These are phyloP conservation scores for Phytomonas serpens DNA, from an alignment of 208 protist genomes.

Conservation along the genomic window DNA sequence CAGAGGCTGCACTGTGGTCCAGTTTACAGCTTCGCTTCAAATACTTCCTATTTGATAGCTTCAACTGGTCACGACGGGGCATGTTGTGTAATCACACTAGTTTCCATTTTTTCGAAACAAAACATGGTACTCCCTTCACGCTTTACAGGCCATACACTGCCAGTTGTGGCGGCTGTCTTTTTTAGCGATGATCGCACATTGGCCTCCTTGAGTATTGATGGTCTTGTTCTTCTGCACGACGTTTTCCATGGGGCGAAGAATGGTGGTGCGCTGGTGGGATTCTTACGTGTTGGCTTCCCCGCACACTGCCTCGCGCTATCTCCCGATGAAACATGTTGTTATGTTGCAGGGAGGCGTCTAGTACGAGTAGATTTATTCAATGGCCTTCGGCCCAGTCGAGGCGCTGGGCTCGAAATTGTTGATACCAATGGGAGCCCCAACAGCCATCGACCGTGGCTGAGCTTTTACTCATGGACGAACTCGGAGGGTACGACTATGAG, in stretches of 20 bases:
- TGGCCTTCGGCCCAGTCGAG: conserved; percentile 14
- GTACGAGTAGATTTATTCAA: conserved; percentile 40
- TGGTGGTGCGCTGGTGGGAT: conserved; percentile 13
- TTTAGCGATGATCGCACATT: conserved; percentile 19
- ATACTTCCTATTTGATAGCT: conserved; percentile 35
- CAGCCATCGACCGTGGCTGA: background rate
- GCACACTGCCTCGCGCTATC: conserved; percentile 35
- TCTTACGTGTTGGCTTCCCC: conserved; percentile 35
- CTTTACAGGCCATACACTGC: conserved; percentile 43
- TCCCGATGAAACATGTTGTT: conserved; percentile 53
- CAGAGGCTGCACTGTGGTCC: conserved; percentile 45
- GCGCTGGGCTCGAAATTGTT: background rate
- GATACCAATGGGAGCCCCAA: background rate
- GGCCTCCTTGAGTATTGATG: conserved; percentile 17
- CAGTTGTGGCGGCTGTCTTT: conserved; percentile 25
- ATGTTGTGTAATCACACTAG: conserved; percentile 35
- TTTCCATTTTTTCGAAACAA: conserved; percentile 16
- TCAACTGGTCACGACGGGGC: conserved; percentile 63
- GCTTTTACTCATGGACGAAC: conserved; percentile 1
- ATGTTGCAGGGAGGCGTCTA: conserved; percentile 44
- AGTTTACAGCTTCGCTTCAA: conserved; percentile 44
- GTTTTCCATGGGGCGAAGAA: conserved; percentile 11
- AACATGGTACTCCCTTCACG: conserved; percentile 15
- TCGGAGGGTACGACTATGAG: no score
- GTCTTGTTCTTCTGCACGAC: conserved; percentile 31